Evolutionary conservation across 2,329 filamentous ascomycete genomes (phyloP).

Genomic region (Fusarium armeniacum): DNA sequence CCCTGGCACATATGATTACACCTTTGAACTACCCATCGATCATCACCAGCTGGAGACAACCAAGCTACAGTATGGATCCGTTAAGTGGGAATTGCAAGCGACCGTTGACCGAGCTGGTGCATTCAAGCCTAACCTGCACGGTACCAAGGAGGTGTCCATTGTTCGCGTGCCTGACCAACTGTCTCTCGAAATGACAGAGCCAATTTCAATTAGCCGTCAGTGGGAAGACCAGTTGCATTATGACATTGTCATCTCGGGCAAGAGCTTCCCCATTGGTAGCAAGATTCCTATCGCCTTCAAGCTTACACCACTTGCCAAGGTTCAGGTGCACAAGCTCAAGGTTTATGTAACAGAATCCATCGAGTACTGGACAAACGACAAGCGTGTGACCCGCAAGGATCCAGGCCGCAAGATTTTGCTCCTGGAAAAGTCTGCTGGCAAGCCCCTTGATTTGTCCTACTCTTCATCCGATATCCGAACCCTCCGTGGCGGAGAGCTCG

Average conservation of each 20-base stretch:
- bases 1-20: conserved; percentile 75
- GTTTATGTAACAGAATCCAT: conserved; percentile 91
- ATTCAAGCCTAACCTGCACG: conserved; percentile 89
- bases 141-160: conserved; percentile 83
- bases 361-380: conserved; percentile 90
- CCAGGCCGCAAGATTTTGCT: conserved; percentile 86
- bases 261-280: conserved; percentile 90
- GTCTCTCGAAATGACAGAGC: conserved; percentile 90
- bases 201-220: conserved; percentile 91
- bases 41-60: conserved; percentile 91
- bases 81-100: conserved; percentile 90
- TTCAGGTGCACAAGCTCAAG: conserved; percentile 92
- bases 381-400: conserved; percentile 86
- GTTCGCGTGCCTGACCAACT: conserved; percentile 89
- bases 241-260: conserved; percentile 95
- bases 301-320: conserved; percentile 90
- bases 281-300: conserved; percentile 95
- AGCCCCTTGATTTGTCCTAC: conserved; percentile 79
- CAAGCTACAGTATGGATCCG: conserved; percentile 85
- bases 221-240: conserved; percentile 98
- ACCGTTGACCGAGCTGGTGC: conserved; percentile 88
- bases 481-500: conserved; percentile 83
- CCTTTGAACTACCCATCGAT: conserved; percentile 91
- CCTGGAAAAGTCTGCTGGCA: conserved; percentile 89
- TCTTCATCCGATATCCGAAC: conserved; percentile 82